Conservation (phyloP, 305 asterid species). For the Solanum hybrid region DNA sequence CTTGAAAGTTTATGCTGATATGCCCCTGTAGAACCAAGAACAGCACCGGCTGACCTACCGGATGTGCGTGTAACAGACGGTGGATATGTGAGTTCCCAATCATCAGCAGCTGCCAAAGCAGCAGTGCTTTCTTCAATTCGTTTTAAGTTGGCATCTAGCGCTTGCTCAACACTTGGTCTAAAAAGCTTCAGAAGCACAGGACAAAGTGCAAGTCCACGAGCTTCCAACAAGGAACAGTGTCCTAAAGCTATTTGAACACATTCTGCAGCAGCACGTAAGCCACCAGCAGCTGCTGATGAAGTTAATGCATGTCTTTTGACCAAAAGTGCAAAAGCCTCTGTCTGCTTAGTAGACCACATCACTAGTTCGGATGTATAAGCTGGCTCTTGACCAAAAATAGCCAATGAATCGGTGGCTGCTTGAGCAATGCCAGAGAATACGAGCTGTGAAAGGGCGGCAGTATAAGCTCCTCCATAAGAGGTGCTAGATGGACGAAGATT, state of each 20-base stretch:
- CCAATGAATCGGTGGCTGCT: constrained; percentile 80
- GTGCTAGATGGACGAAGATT: constrained; percentile 92
- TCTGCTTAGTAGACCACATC: constrained; percentile 97
- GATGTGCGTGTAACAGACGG: constrained; percentile 57
- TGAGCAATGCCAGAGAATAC: constrained; percentile 95
- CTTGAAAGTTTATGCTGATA: constrained; percentile 84
- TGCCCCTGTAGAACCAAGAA: constrained; percentile 33
- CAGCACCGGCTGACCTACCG: constrained; percentile 45
- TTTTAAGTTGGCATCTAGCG: constrained; percentile 91
- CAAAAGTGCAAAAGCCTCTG: constrained; percentile 78
- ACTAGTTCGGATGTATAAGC: constrained; percentile 94
- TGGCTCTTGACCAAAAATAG: constrained; percentile 81
- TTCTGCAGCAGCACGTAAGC: constrained; percentile 98
- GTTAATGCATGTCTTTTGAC: constrained; percentile 94
- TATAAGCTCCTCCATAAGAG: constrained; percentile 95
- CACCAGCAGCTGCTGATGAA: constrained; percentile 99
- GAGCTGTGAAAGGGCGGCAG: constrained; percentile 93
- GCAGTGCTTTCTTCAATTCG: constrained; percentile 95
- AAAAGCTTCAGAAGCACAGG: constrained; percentile 87
- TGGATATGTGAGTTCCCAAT: constrained; percentile 89
- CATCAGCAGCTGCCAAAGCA: constrained; percentile 98
- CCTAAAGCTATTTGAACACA: constrained; percentile 98
- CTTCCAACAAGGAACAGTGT: constrained; percentile 90
- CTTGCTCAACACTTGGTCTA: constrained; percentile 97
- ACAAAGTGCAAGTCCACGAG: constrained; percentile 90